Base-by-base conservation (phyloP, 2,329 filamentous ascomycete genomes). In the Venturia effusa region DNA sequence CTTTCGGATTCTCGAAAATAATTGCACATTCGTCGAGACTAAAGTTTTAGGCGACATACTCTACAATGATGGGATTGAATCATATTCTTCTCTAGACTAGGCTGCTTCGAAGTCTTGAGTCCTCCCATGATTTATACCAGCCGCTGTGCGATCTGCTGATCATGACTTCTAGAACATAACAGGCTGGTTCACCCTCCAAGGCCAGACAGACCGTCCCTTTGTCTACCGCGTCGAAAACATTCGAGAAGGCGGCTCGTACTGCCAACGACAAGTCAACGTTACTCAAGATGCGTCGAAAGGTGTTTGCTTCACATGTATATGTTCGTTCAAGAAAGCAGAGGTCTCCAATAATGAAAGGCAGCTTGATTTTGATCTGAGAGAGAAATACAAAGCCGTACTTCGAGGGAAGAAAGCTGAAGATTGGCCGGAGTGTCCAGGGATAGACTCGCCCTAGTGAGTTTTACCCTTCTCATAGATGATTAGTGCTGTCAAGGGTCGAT, bases 161-260 rank as follows among this genome's bases (percentile, higher is more conserved):
- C 34, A 2, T n/a, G 1, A 19, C 30, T 22, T 6, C 27, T 66
- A 82, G 80, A 78, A 79, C 68, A 77, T 83, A 51, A 80, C 79
- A 0, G 81, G 81, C 24, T 80, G 76, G 68, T 84, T 84, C 67
- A 76, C 81, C 19, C 72, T 81, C 1, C 74, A 74, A 0, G 81
- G 81, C 6, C 72, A 75, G 10, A 73, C 77, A 1, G 74, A 77
- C 51, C 72, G 78, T 3, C 79, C 81, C 4, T 84, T 80, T 68
- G 72, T 78, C 10, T 84, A 82, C 69, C 76, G 74, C 19, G 78
- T 84, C 24, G 75, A 78, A 32, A 78, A 75, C 62, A 73, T 83
- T 63, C 74, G 81, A 27, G 77, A 84, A 65, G 81, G 81, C 1
- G 74, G 75, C 48, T 78, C 79, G 59, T 84, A 83, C 69, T 79